Conservation (phyloP, 1,284 basidiomycete genomes). For the Xanthoconium separans region DNA sequence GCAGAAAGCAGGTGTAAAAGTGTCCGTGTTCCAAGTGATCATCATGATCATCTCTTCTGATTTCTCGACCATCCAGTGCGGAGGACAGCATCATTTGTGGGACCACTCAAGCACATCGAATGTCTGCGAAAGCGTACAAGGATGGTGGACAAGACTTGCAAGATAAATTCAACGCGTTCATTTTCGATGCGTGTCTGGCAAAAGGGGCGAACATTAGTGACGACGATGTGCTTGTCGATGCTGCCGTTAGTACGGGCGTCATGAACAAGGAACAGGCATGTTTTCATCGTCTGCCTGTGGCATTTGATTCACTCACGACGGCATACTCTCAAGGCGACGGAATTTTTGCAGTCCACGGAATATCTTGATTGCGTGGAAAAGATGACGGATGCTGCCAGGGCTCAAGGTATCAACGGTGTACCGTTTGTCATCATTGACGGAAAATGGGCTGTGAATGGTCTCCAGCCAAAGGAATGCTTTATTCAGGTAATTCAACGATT, state of each 20-base stretch:
- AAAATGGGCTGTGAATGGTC: slow-evolving; percentile 76
- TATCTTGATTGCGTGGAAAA: slow-evolving; percentile 61
- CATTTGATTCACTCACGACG: background rate
- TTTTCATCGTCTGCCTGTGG: background rate
- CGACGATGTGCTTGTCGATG: slow-evolving; percentile 54
- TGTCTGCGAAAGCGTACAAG: slow-evolving; percentile 68
- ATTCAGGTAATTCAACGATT: slow-evolving; percentile 48
- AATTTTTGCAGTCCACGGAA: slow-evolving; percentile 67
- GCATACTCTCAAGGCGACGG: slow-evolving; percentile 39
- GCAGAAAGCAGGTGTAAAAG: slow-evolving; percentile 56
- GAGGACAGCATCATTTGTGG: slow-evolving; percentile 62
- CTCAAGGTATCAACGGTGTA: slow-evolving; percentile 73
- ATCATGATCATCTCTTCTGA: background rate
- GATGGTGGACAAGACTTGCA: slow-evolving; percentile 65
- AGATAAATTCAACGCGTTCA: slow-evolving; percentile 49
- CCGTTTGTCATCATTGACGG: slow-evolving; percentile 79
- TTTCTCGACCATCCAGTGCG: slow-evolving; percentile 35
- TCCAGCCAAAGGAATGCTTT: slow-evolving; percentile 71
- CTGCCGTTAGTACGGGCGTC: slow-evolving; percentile 55
- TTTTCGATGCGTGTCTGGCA: slow-evolving; percentile 69
- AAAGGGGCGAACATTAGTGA: slow-evolving; percentile 63
- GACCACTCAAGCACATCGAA: slow-evolving; percentile 69
- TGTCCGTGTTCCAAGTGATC: slow-evolving; percentile 48
- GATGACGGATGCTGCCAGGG: slow-evolving; percentile 62
- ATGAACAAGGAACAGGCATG: slow-evolving; percentile 62